These are phyloP conservation scores for Zymoseptoria tritici DNA, from an alignment of 2,329 filamentous ascomycete genomes.

Conservation along the genomic window DNA sequence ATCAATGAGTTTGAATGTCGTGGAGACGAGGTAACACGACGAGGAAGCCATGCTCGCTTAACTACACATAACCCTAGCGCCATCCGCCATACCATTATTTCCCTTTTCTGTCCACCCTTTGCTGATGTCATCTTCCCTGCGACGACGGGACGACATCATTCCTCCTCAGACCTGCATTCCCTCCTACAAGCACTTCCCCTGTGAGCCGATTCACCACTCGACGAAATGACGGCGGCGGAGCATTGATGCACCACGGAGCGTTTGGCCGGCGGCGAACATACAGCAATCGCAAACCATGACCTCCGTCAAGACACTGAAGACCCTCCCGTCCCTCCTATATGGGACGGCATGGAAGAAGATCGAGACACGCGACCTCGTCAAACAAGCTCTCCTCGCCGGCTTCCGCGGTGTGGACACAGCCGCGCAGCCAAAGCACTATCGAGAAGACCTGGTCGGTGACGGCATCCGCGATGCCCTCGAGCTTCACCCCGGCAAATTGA, in stretches of 20 bases:
- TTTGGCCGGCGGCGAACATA: no score
- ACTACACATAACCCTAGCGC: neutral
- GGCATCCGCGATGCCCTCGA: constrained; percentile 56
- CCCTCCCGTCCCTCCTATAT: constrained; percentile 53
- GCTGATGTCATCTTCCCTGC: neutral
- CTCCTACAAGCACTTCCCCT: neutral
- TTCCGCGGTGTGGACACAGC: constrained; percentile 73
- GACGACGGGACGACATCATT: neutral
- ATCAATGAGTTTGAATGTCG: neutral
- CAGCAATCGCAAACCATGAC: constrained; percentile 8
- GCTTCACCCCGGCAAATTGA: constrained; percentile 48
- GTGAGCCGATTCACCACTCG: neutral
- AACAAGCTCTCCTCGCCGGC: constrained; percentile 58
- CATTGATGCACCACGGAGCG: neutral
- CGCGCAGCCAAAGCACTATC: constrained; percentile 70
- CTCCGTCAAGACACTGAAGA: constrained; percentile 7
- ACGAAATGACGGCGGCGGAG: neutral
- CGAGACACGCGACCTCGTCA: constrained; percentile 58
- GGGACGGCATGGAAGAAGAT: constrained; percentile 84
- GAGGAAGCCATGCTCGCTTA: neutral
- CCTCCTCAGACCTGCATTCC: neutral
- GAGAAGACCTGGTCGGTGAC: constrained; percentile 61
- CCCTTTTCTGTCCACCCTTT: neutral
- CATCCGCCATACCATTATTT: neutral
- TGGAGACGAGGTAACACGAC: neutral